Evolutionary conservation across 768 basidiomycete species (phyloP).

Genomic region (Myochromella boudieri): DNA sequence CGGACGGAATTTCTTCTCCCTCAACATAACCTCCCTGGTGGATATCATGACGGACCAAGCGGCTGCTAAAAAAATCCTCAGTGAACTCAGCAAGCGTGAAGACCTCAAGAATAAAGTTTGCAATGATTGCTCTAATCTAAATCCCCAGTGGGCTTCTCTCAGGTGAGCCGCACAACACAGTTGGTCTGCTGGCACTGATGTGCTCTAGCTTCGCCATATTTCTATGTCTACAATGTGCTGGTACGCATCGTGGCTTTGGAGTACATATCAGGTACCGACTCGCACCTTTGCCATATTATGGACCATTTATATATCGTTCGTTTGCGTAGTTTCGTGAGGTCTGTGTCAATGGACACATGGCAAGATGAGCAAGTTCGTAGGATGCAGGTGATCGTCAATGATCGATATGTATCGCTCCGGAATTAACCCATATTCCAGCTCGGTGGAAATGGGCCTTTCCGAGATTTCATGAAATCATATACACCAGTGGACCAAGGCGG

Average conservation of each 20-base stretch:
- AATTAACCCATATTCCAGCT: constrained; percentile 43
- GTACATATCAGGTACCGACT: constrained; percentile 81
- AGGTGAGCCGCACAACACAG: constrained; percentile 55
- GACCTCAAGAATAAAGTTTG: constrained; percentile 77
- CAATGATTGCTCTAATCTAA: constrained; percentile 83
- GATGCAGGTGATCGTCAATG: constrained; percentile 68
- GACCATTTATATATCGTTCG: constrained; percentile 20
- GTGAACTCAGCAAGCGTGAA: constrained; percentile 71
- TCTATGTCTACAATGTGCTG: constrained; percentile 88
- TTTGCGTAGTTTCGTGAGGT: constrained; percentile 76
- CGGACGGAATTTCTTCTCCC: not conserved
- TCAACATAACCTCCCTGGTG: constrained; percentile 9
- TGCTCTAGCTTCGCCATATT: constrained; percentile 74
- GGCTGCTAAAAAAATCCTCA: constrained; percentile 67
- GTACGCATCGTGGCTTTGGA: constrained; percentile 85
- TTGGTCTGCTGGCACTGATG: constrained; percentile 14
- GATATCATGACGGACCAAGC: constrained; percentile 55
- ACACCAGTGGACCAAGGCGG: constrained; percentile 65
- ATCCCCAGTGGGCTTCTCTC: constrained; percentile 93
- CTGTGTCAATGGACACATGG: constrained; percentile 97
- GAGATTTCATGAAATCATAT: constrained; percentile 74
- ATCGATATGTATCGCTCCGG: not conserved
- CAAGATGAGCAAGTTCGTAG: constrained; percentile 82
- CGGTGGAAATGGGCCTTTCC: constrained; percentile 87
- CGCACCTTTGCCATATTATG: constrained; percentile 12